Evolutionary conservation across 2,329 filamentous ascomycete species (phyloP), one percentile per base, ranked within the genome.

Genomic region (Fusarium camptoceras): DNA sequence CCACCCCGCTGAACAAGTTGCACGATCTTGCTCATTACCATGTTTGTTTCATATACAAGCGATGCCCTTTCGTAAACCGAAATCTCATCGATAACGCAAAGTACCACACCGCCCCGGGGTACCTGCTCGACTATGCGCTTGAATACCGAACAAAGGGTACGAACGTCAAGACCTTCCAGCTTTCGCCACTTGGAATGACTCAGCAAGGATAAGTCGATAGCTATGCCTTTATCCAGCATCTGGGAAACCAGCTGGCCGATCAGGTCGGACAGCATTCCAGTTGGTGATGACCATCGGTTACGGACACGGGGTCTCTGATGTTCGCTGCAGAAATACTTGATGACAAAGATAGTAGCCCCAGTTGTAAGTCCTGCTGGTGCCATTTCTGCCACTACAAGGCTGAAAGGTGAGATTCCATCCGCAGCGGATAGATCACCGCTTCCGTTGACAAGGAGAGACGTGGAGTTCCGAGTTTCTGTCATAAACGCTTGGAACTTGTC

Each of bases 301-400:
- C 16, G 18, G 9, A 4, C 16, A 7, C 18, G 34, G 9, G 12
- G 0, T 30, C 2, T 1, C 0, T 30, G 12, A 7, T n/a, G 34
- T n/a, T 37, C 10, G 3, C 34, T n/a, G 34, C 34, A 37, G 18
- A 37, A 37, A 0, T n/a, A 37, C 3, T n/a, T 37, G 34, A 37
- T 6, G 18, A 37, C 9, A n/a, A 37, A 37, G 5, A 11, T n/a
- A 6, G 34, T 16, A 6, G 9, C 4, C 18, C 34, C 18, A 11
- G 9, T 9, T 11, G 34, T n/a, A n/a, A 37, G 9, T 1, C 0
- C 5, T 11, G 8, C 16, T 10, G 2, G 31, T 11, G 34, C 16
- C 16, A 37, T 37, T 0, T 37, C 34, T 6, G 34, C 34, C 0
- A 37, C 34, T 11, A 11, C 9, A 4, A n/a, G 9, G 18, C 34